Conservation (phyloP, 2,329 filamentous ascomycete species). For the Ceratocystis cubensis region DNA sequence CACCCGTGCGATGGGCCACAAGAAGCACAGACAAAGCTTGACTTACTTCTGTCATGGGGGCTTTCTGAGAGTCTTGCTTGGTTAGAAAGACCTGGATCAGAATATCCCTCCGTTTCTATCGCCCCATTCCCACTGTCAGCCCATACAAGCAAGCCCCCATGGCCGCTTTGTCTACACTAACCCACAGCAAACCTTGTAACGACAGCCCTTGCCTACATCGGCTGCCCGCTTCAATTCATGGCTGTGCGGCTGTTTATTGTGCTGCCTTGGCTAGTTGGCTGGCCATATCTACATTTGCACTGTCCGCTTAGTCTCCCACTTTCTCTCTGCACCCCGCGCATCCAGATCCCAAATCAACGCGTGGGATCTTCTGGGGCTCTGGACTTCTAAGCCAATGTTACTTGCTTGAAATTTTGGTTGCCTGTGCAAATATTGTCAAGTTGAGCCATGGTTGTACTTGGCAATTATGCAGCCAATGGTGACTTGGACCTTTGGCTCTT, state of each 20-base stretch:
- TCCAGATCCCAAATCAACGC: too few relatives aligned
- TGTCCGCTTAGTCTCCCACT: too few relatives aligned
- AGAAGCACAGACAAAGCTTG: constrained; percentile 4
- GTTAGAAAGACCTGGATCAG: background rate
- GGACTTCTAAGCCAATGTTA: too few relatives aligned
- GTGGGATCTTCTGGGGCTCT: too few relatives aligned
- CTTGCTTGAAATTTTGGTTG: too few relatives aligned
- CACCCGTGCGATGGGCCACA: background rate
- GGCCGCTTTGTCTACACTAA: background rate
- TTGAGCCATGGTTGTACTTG: too few relatives aligned
- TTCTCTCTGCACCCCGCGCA: too few relatives aligned
- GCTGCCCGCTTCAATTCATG: background rate
- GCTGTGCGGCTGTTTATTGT: background rate
- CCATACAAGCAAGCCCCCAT: background rate
- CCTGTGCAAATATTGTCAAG: too few relatives aligned
- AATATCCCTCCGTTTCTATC: background rate
- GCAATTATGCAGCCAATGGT: too few relatives aligned
- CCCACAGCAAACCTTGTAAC: background rate
- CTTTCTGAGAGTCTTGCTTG: constrained; percentile 1
- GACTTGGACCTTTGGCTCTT: too few relatives aligned
- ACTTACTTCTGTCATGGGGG: background rate
- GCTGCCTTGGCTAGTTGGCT: background rate
- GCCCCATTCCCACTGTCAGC: background rate
- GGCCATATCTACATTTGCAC: background rate
- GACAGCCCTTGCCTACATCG: background rate